Conservation (phyloP, 345 rosid species). For the Streptanthus diversifolius region DNA sequence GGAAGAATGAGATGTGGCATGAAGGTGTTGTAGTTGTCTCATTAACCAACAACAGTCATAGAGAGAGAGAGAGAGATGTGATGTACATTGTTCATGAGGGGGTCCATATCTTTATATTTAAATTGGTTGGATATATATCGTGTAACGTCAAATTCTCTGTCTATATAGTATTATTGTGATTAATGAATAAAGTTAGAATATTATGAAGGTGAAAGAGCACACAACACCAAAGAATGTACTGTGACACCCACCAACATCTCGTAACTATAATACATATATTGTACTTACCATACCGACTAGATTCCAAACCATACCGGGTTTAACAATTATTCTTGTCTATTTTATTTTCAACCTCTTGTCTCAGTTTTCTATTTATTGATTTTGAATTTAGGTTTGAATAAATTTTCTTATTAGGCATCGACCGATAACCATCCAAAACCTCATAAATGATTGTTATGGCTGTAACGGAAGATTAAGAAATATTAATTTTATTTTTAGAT, state of each 20-base stretch:
- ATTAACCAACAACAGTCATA: slow-evolving; percentile 38
- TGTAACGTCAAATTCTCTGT: slow-evolving; percentile 13
- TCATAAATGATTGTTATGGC: neutral
- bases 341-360: neutral
- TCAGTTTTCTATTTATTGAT: neutral
- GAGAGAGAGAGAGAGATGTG: slow-evolving; percentile 31
- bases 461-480: neutral
- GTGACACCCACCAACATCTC: slow-evolving; percentile 37
- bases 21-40: slow-evolving; percentile 42
- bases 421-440: neutral
- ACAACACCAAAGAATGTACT: slow-evolving; percentile 40
- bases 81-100: slow-evolving; percentile 31
- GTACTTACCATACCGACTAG: slow-evolving; percentile 37
- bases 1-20: slow-evolving; percentile 44
- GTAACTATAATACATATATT: slow-evolving; percentile 31
- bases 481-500: neutral
- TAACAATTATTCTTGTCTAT: slow-evolving; percentile 1
- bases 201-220: slow-evolving; percentile 40
- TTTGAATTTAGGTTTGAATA: neutral
- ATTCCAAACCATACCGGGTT: slow-evolving; percentile 29
- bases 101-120: slow-evolving; percentile 31
- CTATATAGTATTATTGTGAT: slow-evolving; percentile 15
- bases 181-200: slow-evolving; percentile 34
- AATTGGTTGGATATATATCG: slow-evolving; percentile 5
- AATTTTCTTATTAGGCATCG: neutral